Percentiles rank a stretch among this genome's conserved stretches.
phyloP scores from a whole-genome alignment of 331 rosid genomes.

The Erythrophleum ivorense region DNA sequence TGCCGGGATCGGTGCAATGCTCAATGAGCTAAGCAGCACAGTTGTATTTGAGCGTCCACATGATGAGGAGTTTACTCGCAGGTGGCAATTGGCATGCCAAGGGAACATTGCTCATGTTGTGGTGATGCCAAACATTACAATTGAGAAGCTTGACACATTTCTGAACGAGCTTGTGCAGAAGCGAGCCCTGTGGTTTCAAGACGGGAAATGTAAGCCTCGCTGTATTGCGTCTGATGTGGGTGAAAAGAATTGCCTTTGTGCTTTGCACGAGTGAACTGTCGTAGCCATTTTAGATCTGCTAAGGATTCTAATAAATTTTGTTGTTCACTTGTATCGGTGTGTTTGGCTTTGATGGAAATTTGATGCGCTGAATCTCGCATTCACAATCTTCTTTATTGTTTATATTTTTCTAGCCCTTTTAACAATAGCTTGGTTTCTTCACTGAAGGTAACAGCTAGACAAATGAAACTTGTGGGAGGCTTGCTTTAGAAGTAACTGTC shows the following conservation, averaged over 20 bases:
- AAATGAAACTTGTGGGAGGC: not conserved
- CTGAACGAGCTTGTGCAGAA: slow-evolving; percentile 49
- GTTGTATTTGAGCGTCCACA: slow-evolving; percentile 67
- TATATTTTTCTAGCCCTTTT: not conserved
- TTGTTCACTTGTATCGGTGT: slow-evolving; percentile 22
- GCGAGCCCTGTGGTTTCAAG: slow-evolving; percentile 53
- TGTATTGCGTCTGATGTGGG: slow-evolving; percentile 59
- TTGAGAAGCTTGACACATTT: slow-evolving; percentile 54
- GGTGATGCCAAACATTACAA: slow-evolving; percentile 64
- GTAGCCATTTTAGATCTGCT: slow-evolving; percentile 11
- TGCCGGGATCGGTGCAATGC: slow-evolving; percentile 62
- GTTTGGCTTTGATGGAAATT: slow-evolving; percentile 16
- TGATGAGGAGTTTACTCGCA: slow-evolving; percentile 56
- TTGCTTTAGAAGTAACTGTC: not conserved
- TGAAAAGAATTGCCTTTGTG: slow-evolving; percentile 50
- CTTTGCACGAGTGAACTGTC: slow-evolving; percentile 44
- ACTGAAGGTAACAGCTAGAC: not conserved
- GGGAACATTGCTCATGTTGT: slow-evolving; percentile 66
- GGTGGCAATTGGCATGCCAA: slow-evolving; percentile 62
- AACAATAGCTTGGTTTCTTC: slow-evolving; percentile 14
- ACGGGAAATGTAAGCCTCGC: slow-evolving; percentile 43
- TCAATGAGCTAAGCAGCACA: slow-evolving; percentile 62
- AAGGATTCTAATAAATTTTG: slow-evolving; percentile 3
- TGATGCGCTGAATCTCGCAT: slow-evolving; percentile 12
- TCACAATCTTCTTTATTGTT: not conserved